A percentile compares a stretch with the other conserved stretches of the same genome.
These are phyloP conservation scores for Backusella tuberculispora DNA, from an alignment of 192 early-diverging fungal species.

Conservation along the genomic window DNA sequence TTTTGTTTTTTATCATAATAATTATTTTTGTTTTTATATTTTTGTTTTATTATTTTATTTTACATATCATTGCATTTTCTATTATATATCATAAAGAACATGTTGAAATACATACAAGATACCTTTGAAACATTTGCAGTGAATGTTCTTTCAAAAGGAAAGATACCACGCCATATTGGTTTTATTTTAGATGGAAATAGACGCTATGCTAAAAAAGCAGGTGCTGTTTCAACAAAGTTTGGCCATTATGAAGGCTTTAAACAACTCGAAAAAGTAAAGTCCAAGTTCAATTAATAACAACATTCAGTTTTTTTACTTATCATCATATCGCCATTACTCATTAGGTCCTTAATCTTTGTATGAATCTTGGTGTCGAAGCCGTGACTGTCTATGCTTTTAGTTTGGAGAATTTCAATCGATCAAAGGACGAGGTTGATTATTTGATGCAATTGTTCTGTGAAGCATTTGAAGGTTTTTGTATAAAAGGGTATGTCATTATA, in stretches of 20 bases:
- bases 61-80: not conserved
- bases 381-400: conserved; percentile 98
- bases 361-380: conserved; percentile 79
- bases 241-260: conserved; percentile 87
- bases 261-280: conserved; percentile 72
- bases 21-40: conserved; percentile 12
- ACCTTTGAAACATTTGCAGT: conserved; percentile 21
- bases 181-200: conserved; percentile 99
- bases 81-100: not conserved
- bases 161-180: conserved; percentile 88
- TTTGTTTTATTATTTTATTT: conserved; percentile 3
- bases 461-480: conserved; percentile 78
- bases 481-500: conserved; percentile 58
- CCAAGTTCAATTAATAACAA: not conserved
- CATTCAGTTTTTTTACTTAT: conserved; percentile 2
- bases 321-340: not conserved
- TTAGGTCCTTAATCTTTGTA: conserved; percentile 86
- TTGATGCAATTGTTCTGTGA: conserved; percentile 81
- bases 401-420: conserved; percentile 96
- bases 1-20: not conserved
- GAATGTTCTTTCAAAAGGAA: conserved; percentile 61
- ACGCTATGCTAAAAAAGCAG: conserved; percentile 76
- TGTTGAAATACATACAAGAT: conserved; percentile 8
- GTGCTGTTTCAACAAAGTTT: conserved; percentile 52
- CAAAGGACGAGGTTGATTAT: conserved; percentile 79